Evolutionary conservation across 2,329 filamentous ascomycete species (phyloP).

Genomic region (Xylaria sp.): DNA sequence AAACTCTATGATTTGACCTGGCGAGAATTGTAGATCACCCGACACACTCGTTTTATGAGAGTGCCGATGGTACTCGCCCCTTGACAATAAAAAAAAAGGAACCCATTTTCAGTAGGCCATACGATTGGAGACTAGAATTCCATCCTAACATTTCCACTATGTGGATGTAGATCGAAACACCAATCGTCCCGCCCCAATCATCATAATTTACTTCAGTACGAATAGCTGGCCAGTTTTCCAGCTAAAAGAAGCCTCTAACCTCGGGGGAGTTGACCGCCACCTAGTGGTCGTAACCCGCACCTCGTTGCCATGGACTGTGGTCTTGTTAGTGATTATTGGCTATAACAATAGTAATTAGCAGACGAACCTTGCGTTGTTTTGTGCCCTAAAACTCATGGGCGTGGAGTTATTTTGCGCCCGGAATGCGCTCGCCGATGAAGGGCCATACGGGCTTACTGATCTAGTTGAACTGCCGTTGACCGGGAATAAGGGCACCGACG

Average conservation of each 20-base stretch:
- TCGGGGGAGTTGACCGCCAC: constrained; percentile 38
- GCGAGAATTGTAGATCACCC: constrained; percentile 9
- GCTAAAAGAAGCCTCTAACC: constrained; percentile 44
- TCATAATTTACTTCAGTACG: constrained; percentile 47
- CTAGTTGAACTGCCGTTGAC: constrained; percentile 44
- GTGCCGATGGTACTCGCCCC: constrained; percentile 18
- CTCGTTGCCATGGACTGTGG: constrained; percentile 65
- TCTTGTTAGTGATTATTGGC: constrained; percentile 40
- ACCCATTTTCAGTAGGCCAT: constrained; percentile 27
- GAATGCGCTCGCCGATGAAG: constrained; percentile 49
- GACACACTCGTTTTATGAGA: constrained; percentile 14
- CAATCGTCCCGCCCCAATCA: constrained; percentile 46
- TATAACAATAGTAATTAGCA: background rate
- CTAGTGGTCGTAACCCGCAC: constrained; percentile 65
- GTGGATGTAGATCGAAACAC: constrained; percentile 47
- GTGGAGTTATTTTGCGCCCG: constrained; percentile 55
- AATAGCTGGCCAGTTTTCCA: constrained; percentile 39
- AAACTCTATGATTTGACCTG: constrained; percentile 27
- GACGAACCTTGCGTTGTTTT: constrained; percentile 60
- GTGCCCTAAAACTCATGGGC: constrained; percentile 52
- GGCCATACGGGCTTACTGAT: constrained; percentile 48
- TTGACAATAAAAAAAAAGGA: constrained; percentile 15
- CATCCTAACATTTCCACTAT: constrained; percentile 39
- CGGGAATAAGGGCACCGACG: constrained; percentile 63
- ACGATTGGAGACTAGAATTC: constrained; percentile 39